These are phyloP conservation scores for Rugonectria rugulosa DNA, from an alignment of 2,329 filamentous ascomycete species.

Conservation along the genomic window DNA sequence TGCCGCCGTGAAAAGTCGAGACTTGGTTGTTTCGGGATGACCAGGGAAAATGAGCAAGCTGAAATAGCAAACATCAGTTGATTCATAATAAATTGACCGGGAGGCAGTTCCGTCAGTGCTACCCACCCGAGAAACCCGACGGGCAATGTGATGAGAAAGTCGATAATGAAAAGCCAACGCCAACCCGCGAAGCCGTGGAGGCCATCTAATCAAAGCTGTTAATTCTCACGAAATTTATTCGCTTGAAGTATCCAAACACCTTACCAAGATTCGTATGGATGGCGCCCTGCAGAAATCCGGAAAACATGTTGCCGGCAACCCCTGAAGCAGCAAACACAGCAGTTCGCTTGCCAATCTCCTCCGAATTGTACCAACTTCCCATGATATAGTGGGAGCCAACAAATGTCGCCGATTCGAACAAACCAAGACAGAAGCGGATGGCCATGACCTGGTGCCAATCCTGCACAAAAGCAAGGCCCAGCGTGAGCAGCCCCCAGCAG, in stretches of 20 bases:
- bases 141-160: conserved; percentile 45
- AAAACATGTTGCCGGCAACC: conserved; percentile 55
- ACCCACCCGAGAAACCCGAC: conserved; percentile 41
- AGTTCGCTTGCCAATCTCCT: conserved; percentile 64
- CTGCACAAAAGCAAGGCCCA: not conserved
- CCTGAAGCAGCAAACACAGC: conserved; percentile 67
- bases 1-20: conserved; percentile 12
- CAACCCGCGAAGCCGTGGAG: conserved; percentile 50
- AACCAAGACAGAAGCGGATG: conserved; percentile 36
- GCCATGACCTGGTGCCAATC: conserved; percentile 27
- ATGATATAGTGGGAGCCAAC: conserved; percentile 45
- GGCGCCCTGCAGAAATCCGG: conserved; percentile 63
- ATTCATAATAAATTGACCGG: no score
- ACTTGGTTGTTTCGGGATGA: conserved; percentile 36
- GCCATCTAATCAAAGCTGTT: conserved; percentile 41
- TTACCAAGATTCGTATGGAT: conserved; percentile 52
- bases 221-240: not conserved
- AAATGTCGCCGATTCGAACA: conserved; percentile 38
- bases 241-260: not conserved
- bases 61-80: no score
- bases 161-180: conserved; percentile 54
- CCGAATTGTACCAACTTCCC: conserved; percentile 60
- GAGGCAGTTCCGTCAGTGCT: not conserved
- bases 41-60: no score
- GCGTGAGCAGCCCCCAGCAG: conserved; percentile 65